A percentile compares a stretch with the other conserved stretches of the same genome.
These are phyloP conservation scores for Pichia scutulata DNA, from an alignment of 805 yeast species.

Conservation along the genomic window DNA sequence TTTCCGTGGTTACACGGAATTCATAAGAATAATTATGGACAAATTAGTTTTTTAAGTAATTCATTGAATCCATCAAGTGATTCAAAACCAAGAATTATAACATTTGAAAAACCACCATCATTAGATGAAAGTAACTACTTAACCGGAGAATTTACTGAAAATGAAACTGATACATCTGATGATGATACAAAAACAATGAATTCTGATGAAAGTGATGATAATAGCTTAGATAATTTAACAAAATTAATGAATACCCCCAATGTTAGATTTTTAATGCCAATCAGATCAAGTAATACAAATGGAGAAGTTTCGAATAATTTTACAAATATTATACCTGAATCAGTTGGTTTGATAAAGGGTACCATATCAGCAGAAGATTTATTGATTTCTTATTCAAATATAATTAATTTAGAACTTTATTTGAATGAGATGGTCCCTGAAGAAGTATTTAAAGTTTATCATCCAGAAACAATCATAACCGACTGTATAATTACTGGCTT, in stretches of 20 bases:
- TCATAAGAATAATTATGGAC: conserved; percentile 48
- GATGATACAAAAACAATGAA: background rate
- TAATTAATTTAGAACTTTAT: conserved; percentile 22
- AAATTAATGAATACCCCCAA: conserved; percentile 16
- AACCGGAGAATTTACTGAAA: background rate
- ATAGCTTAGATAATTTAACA: background rate
- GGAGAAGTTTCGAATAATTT: conserved; percentile 25
- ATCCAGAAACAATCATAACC: conserved; percentile 26
- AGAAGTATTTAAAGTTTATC: conserved; percentile 15
- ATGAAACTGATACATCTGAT: background rate
- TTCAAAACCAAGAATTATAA: conserved; percentile 9
- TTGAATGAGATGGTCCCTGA: conserved; percentile 22
- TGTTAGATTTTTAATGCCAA: conserved; percentile 23
- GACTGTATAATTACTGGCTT: conserved; percentile 38
- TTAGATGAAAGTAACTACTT: conserved; percentile 2
- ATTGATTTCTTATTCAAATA: conserved; percentile 35
- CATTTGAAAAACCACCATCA: conserved; percentile 9
- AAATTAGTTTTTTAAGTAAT: conserved; percentile 36
- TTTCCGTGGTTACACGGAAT: conserved; percentile 92
- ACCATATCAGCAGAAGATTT: conserved; percentile 48
- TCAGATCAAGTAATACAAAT: conserved; percentile 24
- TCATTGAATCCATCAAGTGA: conserved; percentile 3
- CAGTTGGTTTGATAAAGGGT: conserved; percentile 45
- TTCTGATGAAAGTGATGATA: background rate
- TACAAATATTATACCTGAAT: conserved; percentile 27